A percentile compares a stretch with the other conserved stretches of the same genome.
Evolutionary conservation across 2,329 filamentous ascomycete genomes (phyloP).

Genomic region (Dichotomopilus funicola): DNA sequence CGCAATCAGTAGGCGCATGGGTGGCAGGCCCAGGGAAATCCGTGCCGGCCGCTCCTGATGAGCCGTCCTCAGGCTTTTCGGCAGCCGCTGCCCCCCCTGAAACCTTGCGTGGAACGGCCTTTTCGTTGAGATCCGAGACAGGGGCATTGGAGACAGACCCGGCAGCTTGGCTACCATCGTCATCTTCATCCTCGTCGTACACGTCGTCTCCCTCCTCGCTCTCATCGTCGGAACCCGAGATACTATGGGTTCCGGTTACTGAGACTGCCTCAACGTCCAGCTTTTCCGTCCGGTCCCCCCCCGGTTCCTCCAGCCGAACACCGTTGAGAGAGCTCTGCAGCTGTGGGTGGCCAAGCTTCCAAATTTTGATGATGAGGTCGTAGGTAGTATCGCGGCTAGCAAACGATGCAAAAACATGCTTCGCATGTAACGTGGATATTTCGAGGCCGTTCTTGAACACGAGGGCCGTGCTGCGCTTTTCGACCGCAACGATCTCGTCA

Average conservation of each 20-base stretch:
- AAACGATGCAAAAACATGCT: conserved; percentile 93
- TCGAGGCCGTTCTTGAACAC: conserved; percentile 97
- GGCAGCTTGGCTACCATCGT: conserved; percentile 48
- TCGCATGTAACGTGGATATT: conserved; percentile 90
- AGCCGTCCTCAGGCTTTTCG: conserved; percentile 45
- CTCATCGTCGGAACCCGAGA: conserved; percentile 50
- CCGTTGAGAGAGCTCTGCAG: conserved; percentile 88
- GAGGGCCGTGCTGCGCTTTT: conserved; percentile 92
- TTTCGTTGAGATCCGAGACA: conserved; percentile 51
- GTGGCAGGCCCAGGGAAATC: conserved; percentile 82
- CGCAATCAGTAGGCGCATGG: conserved; percentile 80
- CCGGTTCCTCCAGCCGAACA: conserved; percentile 70
- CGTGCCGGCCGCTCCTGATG: conserved; percentile 27
- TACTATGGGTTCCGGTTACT: conserved; percentile 43
- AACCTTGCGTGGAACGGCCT: conserved; percentile 61
- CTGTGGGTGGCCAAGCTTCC: conserved; percentile 93
- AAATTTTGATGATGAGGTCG: conserved; percentile 94
- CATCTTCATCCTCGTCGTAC: conserved; percentile 71
- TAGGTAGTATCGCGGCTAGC: conserved; percentile 93
- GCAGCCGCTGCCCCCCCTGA: conserved; percentile 48
- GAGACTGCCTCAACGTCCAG: conserved; percentile 44
- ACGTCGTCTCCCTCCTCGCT: conserved; percentile 72
- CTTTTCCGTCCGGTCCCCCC: conserved; percentile 89
- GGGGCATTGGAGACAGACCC: conserved; percentile 36
- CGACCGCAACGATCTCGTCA: conserved; percentile 92